Conservation (phyloP, 2,329 filamentous ascomycete genomes). For the Colletotrichum destructivum region DNA sequence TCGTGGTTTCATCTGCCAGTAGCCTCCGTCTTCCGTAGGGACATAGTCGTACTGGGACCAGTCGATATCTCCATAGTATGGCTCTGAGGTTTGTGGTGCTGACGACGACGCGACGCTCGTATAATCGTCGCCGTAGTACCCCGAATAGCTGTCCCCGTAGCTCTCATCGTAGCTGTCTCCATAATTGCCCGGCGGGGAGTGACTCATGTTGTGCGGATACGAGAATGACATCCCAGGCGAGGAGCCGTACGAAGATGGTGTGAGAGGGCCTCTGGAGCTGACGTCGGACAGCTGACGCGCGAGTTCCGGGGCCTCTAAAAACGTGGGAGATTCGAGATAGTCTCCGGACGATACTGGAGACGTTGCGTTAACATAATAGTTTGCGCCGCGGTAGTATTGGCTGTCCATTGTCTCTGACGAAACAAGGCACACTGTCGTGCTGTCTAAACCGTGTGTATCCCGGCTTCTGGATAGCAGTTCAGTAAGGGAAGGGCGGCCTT, state of each 20-base stretch:
- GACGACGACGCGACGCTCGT: slow-evolving; percentile 32
- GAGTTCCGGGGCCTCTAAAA: slow-evolving; percentile 36
- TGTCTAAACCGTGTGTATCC: slow-evolving; percentile 38
- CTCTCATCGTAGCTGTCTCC: slow-evolving; percentile 15
- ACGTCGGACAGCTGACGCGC: slow-evolving; percentile 36
- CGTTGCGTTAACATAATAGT: slow-evolving; percentile 39
- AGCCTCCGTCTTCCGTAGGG: slow-evolving; percentile 41
- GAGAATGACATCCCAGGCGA: slow-evolving; percentile 40
- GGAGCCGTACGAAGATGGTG: slow-evolving; percentile 40
- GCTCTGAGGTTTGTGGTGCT: slow-evolving; percentile 29
- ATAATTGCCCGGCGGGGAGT: slow-evolving; percentile 31
- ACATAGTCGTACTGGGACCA: slow-evolving; percentile 42
- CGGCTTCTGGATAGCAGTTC: slow-evolving; percentile 40
- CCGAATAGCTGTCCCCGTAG: slow-evolving; percentile 19
- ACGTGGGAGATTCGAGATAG: slow-evolving; percentile 36
- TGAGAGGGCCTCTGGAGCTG: slow-evolving; percentile 40
- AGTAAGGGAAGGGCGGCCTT: slow-evolving; percentile 37
- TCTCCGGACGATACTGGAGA: slow-evolving; percentile 40
- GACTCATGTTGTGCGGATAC: slow-evolving; percentile 36
- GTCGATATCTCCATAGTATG: slow-evolving; percentile 35
- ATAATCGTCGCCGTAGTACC: slow-evolving; percentile 36
- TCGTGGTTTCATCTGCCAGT: slow-evolving; percentile 41
- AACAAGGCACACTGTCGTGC: slow-evolving; percentile 21
- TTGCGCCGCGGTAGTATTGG: slow-evolving; percentile 31
- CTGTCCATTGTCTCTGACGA: slow-evolving; percentile 32